phyloP scores from a whole-genome alignment of 441 rosid genomes.

The Adansonia gregorii region DNA sequence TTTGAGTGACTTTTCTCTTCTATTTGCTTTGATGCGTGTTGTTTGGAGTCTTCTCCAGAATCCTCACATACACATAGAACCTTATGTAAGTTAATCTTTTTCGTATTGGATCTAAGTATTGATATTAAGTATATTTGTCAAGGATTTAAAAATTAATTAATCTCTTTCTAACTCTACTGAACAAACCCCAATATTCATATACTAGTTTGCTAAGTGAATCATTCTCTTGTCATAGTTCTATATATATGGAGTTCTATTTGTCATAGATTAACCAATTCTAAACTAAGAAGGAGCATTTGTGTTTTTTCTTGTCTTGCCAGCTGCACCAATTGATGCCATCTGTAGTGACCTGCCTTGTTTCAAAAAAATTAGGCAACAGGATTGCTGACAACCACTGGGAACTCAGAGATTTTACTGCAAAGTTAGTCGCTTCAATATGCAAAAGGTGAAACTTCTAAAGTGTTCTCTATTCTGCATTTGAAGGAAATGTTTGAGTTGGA shows the following conservation, averaged over 20 bases:
- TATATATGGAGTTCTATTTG: not conserved
- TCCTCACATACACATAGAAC: slow-evolving; percentile 86
- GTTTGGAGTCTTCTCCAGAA: slow-evolving; percentile 84
- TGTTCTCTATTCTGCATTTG: slow-evolving; percentile 28
- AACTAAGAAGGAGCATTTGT: slow-evolving; percentile 38
- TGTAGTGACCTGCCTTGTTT: slow-evolving; percentile 94
- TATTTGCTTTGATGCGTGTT: slow-evolving; percentile 88
- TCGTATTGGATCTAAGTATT: slow-evolving; percentile 18
- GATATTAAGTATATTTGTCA: not conserved
- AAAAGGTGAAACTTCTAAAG: slow-evolving; percentile 61
- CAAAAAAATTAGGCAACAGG: slow-evolving; percentile 91
- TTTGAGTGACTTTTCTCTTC: slow-evolving; percentile 70
- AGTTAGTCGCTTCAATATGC: slow-evolving; percentile 79
- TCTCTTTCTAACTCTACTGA: not conserved
- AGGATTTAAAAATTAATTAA: slow-evolving; percentile 2
- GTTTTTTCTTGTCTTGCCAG: slow-evolving; percentile 53
- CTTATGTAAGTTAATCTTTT: slow-evolving; percentile 69
- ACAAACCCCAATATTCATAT: not conserved
- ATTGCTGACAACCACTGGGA: slow-evolving; percentile 95
- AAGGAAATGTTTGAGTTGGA: slow-evolving; percentile 23
- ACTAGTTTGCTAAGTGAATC: slow-evolving; percentile 24
- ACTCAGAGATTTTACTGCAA: slow-evolving; percentile 85
- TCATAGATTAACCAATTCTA: slow-evolving; percentile 23
- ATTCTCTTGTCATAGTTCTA: not conserved
- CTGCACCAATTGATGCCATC: slow-evolving; percentile 98